Evolutionary conservation across 345 rosid species (phyloP).

Genomic region (Psidium guajava): DNA sequence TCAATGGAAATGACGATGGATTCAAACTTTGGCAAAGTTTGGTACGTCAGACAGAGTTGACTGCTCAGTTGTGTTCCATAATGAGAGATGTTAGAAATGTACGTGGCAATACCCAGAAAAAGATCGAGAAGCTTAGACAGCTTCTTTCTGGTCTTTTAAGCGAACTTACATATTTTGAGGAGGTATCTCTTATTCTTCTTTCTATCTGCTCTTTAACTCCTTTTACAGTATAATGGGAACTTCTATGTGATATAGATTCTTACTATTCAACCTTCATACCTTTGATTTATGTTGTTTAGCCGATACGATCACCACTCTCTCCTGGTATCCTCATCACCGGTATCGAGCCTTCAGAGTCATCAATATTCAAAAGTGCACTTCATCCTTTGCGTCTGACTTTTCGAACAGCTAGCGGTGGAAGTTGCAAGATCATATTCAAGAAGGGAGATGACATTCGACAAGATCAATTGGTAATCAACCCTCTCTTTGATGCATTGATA

Average conservation of each 20-base stretch:
- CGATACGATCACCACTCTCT: constrained; percentile 80
- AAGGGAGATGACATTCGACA: constrained; percentile 99
- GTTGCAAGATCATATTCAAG: constrained; percentile 76
- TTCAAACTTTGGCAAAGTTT: constrained; percentile 78
- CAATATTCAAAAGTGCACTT: constrained; percentile 87
- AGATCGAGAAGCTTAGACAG: constrained; percentile 95
- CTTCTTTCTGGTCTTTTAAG: constrained; percentile 93
- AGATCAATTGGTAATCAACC: constrained; percentile 75
- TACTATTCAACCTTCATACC: constrained; percentile 1
- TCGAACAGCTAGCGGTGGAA: constrained; percentile 67
- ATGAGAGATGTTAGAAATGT: constrained; percentile 89
- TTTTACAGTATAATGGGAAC: not conserved
- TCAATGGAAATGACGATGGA: constrained; percentile 68
- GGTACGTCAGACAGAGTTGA: constrained; percentile 90
- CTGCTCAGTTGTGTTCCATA: constrained; percentile 88
- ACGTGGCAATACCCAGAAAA: constrained; percentile 95
- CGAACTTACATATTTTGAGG: constrained; percentile 93
- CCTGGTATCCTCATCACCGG: constrained; percentile 79
- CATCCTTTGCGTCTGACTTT: constrained; percentile 88
- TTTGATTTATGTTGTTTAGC: constrained; percentile 31
- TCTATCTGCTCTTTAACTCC: not conserved
- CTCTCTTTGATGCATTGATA: not conserved
- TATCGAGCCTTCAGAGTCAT: constrained; percentile 84
- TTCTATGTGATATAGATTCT: not conserved
- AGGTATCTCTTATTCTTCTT: constrained; percentile 34